Percentiles rank a stretch among this genome's conserved stretches.
These are phyloP conservation scores for Hypomontagnella submonticulosa DNA, from an alignment of 495 filamentous ascomycete species.

Conservation along the genomic window DNA sequence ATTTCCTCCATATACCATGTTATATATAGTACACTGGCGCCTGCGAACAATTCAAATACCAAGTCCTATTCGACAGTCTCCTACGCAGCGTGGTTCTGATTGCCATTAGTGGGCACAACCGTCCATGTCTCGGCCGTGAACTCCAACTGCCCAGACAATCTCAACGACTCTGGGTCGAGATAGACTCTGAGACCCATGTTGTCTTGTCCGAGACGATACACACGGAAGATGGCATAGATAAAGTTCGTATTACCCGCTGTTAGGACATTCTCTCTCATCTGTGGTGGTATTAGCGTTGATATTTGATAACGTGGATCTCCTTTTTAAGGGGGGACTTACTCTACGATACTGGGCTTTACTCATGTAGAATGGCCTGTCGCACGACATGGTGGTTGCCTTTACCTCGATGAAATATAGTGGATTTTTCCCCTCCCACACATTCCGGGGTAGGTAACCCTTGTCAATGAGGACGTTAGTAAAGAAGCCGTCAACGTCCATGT, in stretches of 20 bases:
- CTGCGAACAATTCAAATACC: too few relatives aligned
- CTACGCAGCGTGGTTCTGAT: too few relatives aligned
- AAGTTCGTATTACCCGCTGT: conserved; percentile 14
- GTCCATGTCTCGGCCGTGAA: conserved; percentile 50
- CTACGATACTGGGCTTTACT: conserved; percentile 53
- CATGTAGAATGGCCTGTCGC: conserved; percentile 55
- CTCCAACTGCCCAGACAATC: conserved; percentile 34
- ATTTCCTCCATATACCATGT: too few relatives aligned
- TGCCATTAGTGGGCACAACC: conserved; percentile 15
- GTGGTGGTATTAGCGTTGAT: not conserved
- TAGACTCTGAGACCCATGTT: conserved; percentile 52
- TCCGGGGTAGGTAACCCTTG: conserved; percentile 45
- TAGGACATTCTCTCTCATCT: conserved; percentile 34
- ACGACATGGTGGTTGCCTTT: conserved; percentile 57
- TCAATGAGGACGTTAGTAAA: conserved; percentile 52
- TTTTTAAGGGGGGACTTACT: conserved; percentile 40
- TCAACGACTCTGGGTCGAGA: conserved; percentile 48
- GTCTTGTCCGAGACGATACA: conserved; percentile 50
- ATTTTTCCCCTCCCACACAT: conserved; percentile 36
- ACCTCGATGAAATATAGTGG: conserved; percentile 61
- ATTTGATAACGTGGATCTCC: not conserved
- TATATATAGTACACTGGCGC: too few relatives aligned
- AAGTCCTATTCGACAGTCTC: too few relatives aligned
- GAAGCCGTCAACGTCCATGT: conserved; percentile 49
- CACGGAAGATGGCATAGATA: conserved; percentile 58